Percentiles rank a stretch among this genome's conserved stretches.
Evolutionary conservation across 202 grass and related monocot species (phyloP).

Genomic region (Digitaria exilis): DNA sequence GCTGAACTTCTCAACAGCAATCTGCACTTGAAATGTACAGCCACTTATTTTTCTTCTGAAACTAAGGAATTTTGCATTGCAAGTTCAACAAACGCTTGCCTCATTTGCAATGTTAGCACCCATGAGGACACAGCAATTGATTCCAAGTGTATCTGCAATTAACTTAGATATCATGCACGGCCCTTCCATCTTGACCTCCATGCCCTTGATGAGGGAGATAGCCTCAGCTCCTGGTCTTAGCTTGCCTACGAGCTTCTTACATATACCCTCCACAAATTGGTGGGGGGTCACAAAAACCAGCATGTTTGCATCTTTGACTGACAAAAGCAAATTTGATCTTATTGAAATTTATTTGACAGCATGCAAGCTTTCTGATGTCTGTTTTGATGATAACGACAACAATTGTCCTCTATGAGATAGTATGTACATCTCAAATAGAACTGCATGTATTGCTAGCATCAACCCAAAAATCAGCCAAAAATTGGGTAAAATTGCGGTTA

Average conservation of each 20-base stretch:
- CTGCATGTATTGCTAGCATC: background rate
- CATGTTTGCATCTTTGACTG: constrained; percentile 94
- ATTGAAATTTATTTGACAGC: background rate
- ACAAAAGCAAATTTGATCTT: constrained; percentile 7
- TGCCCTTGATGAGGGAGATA: constrained; percentile 96
- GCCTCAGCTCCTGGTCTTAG: constrained; percentile 70
- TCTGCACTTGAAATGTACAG: constrained; percentile 53
- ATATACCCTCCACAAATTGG: constrained; percentile 88
- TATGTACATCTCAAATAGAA: background rate
- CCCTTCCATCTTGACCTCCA: constrained; percentile 95
- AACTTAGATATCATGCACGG: constrained; percentile 97
- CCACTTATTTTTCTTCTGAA: constrained; percentile 15
- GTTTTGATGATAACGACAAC: background rate
- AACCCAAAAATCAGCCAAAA: constrained; percentile 9
- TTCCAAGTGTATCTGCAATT: constrained; percentile 75
- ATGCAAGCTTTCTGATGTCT: background rate
- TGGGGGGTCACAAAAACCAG: constrained; percentile 95
- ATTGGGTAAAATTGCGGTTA: constrained; percentile 32
- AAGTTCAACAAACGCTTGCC: constrained; percentile 51
- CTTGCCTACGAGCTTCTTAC: constrained; percentile 89
- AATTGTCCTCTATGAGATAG: background rate
- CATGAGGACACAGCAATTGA: constrained; percentile 98
- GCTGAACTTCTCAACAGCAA: constrained; percentile 93
- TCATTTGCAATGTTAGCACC: constrained; percentile 98
- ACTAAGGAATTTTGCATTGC: background rate